Base-by-base conservation (phyloP, 805 yeast species). In the Ogataea dorogensis region DNA sequence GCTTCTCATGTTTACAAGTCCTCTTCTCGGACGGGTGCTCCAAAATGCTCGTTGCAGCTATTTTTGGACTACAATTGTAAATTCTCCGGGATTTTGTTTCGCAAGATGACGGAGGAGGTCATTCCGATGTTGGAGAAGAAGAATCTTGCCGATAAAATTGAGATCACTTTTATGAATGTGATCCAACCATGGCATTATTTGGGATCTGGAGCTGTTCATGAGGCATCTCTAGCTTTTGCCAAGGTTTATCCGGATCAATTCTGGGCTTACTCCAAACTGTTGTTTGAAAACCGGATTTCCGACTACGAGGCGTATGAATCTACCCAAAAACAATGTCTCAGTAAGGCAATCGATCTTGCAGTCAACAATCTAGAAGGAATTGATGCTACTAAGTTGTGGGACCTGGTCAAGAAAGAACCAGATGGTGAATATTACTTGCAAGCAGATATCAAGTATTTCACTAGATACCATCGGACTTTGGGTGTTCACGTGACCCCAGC, bases 171-270 rank as follows among this genome's bases (percentile, higher is more conserved):
- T 58, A 71, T 79, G 43, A 81, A 85, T 52, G 87, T 81, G 25
- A 68, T 83, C n/a, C 96, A 87, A 64, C 93, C 94, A 47, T 87
- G 95, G 95, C 96, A 87, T 57, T 81, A 89, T 28, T 25, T 51
- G 3, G 75, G 78, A 38, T 80, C 91, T 1, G 71, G 75, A 5
- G 60, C 76, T 23, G 65, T 78, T 24, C 81, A 82, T 55, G 95
- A 87, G 53, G 82, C 83, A 26, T 70, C 83, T 0, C 58, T 87
- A 17, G 88, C 81, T 0, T 79, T 81, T 19, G 84, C 83, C n/a
- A 64, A 72, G 31, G 43, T 64, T n/a, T 67, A 63, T 11, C 81
- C 85, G 1, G 58, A 54, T 1, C 58, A 64, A 44, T 77, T 82
- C 56, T 73, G 86, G 72, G 64, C 73, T 24, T 75, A 78, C 30